These are phyloP conservation scores for Camptophora hylomeconis DNA, from an alignment of 2,329 filamentous ascomycete genomes.

Conservation along the genomic window DNA sequence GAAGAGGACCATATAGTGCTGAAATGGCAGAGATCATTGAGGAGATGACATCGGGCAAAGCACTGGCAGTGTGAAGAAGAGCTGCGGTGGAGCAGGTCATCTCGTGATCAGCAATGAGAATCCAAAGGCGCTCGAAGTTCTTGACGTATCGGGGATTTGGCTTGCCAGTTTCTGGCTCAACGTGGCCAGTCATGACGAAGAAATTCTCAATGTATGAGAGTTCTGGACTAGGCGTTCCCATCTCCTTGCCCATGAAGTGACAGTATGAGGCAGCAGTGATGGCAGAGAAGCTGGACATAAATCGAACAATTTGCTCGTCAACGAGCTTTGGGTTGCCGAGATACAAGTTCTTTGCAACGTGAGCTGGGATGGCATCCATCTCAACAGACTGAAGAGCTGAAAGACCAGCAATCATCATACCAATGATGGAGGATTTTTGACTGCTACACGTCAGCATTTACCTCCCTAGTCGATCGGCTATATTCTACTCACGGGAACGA, in stretches of 20 bases:
- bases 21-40: constrained; percentile 40
- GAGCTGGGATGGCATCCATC: constrained; percentile 32
- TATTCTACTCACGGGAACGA: too few species aligned
- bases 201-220: constrained; percentile 44
- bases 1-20: constrained; percentile 44
- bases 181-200: constrained; percentile 42
- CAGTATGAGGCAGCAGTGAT: constrained; percentile 40
- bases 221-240: constrained; percentile 36
- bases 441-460: too few species aligned
- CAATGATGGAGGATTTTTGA: too few species aligned
- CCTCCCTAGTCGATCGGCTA: too few species aligned
- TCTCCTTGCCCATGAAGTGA: constrained; percentile 39
- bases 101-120: constrained; percentile 47
- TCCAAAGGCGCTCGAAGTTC: constrained; percentile 42
- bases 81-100: constrained; percentile 46
- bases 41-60: constrained; percentile 41
- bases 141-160: constrained; percentile 33
- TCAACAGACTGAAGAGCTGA: too few species aligned
- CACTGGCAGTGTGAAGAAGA: constrained; percentile 43
- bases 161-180: constrained; percentile 33
- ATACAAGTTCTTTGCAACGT: constrained; percentile 38
- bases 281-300: constrained; percentile 39
- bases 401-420: too few species aligned
- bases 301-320: constrained; percentile 41
- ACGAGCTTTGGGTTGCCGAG: constrained; percentile 31